A percentile compares a stretch with the other conserved stretches of the same genome.
Conservation (phyloP, 2,329 filamentous ascomycete species). For the Beauveria sp. region DNA sequence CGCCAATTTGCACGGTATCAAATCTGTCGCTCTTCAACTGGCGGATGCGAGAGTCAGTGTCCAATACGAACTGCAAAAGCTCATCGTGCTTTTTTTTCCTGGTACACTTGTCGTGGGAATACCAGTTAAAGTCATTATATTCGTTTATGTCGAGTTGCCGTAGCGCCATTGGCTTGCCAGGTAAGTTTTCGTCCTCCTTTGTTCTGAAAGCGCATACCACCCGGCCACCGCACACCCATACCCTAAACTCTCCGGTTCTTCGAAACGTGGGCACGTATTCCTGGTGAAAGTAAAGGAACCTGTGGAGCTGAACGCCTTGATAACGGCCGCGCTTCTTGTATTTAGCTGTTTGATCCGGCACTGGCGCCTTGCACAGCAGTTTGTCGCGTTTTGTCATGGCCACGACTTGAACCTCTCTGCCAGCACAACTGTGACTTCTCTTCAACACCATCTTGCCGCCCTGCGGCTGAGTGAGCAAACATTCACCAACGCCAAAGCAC, state of each 20-base stretch:
- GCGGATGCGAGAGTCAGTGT: not conserved
- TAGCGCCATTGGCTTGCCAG: not conserved
- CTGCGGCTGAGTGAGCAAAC: not conserved
- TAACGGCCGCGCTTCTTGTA: not conserved
- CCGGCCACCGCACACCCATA: not conserved
- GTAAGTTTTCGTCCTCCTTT: conserved; percentile 1
- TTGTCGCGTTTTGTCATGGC: not conserved
- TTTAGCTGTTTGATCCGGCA: not conserved
- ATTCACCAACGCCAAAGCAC: not conserved
- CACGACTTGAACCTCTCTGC: not conserved
- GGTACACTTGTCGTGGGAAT: not conserved
- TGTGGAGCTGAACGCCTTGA: not conserved
- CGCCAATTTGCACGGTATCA: conserved; percentile 2
- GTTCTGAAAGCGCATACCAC: not conserved
- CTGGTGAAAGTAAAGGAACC: not conserved
- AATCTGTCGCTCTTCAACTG: not conserved
- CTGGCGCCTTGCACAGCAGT: not conserved
- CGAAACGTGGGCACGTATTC: not conserved
- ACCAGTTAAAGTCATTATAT: not conserved
- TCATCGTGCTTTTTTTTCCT: conserved; percentile 1
- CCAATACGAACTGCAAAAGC: not conserved
- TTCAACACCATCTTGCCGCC: not conserved
- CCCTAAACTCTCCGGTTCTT: conserved; percentile 1
- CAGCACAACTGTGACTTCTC: not conserved
- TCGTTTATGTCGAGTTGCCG: not conserved